Evolutionary conservation across 2,329 filamentous ascomycete species (phyloP).

Genomic region (Fusarium keratoplasticum): DNA sequence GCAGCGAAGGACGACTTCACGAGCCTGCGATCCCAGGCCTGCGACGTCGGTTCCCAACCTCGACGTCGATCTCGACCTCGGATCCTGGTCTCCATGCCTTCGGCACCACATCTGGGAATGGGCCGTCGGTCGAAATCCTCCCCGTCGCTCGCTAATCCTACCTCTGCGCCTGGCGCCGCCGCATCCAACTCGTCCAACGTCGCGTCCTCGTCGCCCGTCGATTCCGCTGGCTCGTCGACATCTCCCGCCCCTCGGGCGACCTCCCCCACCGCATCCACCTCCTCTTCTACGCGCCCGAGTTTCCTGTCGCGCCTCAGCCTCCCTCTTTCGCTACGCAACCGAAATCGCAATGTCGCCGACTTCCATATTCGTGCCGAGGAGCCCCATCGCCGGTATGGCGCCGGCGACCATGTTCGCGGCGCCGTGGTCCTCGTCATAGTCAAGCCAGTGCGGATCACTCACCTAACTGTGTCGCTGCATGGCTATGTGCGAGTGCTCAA

Average conservation of each 20-base stretch:
- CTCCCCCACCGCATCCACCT: conserved; percentile 39
- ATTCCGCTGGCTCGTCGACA: conserved; percentile 53
- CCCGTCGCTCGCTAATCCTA: conserved; percentile 54
- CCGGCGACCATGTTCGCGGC: conserved; percentile 80
- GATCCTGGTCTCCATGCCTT: conserved; percentile 43
- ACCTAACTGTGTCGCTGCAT: conserved; percentile 81
- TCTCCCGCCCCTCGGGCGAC: conserved; percentile 35
- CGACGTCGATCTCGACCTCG: conserved; percentile 39
- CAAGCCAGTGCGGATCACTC: conserved; percentile 81
- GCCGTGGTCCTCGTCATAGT: conserved; percentile 78
- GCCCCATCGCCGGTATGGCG: conserved; percentile 80
- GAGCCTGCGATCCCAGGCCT: conserved; percentile 31
- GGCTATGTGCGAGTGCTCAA: conserved; percentile 85
- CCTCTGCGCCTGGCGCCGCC: conserved; percentile 50
- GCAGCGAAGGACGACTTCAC: conserved; percentile 16
- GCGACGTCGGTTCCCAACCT: conserved; percentile 34
- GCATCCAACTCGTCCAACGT: conserved; percentile 52
- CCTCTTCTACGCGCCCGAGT: conserved; percentile 45
- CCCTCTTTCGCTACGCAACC: conserved; percentile 62
- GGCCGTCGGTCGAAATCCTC: conserved; percentile 44
- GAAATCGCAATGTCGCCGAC: conserved; percentile 76
- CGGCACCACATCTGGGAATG: conserved; percentile 45
- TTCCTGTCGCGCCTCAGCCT: conserved; percentile 66
- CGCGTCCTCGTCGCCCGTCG: conserved; percentile 47
- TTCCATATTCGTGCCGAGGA: conserved; percentile 83